These are phyloP conservation scores for Raffaelea arxii DNA, from an alignment of 2,329 filamentous ascomycete species.

Conservation along the genomic window DNA sequence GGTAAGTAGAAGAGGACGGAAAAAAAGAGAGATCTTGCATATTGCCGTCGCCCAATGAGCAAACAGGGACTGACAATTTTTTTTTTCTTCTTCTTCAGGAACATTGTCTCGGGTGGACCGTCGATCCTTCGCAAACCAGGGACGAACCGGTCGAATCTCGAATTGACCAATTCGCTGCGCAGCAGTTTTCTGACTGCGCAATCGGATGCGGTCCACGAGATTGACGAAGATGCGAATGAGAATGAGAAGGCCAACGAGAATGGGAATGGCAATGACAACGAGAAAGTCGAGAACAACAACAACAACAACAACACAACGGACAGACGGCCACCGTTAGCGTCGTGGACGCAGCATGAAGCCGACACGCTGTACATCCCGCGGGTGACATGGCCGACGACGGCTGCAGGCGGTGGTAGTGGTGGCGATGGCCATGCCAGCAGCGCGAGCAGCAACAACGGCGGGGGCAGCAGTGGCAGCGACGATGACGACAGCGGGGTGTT, in stretches of 20 bases:
- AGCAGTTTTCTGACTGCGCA: constrained; percentile 72
- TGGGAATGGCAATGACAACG: constrained; percentile 13
- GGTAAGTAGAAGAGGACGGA: constrained; percentile 44
- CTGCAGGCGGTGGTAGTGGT: constrained; percentile 15
- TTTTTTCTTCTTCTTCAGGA: no score
- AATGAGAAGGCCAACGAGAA: constrained; percentile 3
- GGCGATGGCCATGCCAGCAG: constrained; percentile 12
- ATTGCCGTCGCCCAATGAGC: background rate
- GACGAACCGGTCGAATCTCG: constrained; percentile 79
- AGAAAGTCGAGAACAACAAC: no score
- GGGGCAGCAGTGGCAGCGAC: constrained; percentile 12
- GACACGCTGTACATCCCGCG: constrained; percentile 65
- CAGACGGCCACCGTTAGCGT: constrained; percentile 22
- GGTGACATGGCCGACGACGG: constrained; percentile 53
- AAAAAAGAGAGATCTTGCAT: background rate
- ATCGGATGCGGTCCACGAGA: constrained; percentile 37
- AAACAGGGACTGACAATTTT: no score
- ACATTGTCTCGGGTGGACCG: constrained; percentile 76
- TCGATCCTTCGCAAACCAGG: constrained; percentile 74
- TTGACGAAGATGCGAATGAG: constrained; percentile 12
- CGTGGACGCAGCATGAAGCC: constrained; percentile 61
- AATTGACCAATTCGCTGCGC: constrained; percentile 80
- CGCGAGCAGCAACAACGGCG: background rate
- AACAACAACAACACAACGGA: no score
- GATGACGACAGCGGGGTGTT: background rate